Evolutionary conservation across 805 yeast genomes (phyloP).

Genomic region (Starmerella potacharoeniae): DNA sequence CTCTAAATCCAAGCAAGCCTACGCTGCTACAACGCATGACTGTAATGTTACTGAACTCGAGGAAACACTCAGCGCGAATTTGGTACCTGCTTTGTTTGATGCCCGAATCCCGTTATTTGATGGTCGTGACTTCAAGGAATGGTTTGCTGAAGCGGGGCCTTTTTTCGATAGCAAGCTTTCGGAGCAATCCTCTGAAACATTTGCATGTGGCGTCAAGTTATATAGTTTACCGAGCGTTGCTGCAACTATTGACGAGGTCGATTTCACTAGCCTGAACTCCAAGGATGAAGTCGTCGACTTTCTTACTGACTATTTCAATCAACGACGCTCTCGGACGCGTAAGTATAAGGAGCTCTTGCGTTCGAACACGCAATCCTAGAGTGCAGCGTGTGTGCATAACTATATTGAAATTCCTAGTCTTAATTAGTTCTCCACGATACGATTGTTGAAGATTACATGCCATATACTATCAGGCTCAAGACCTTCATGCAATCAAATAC

Average conservation of each 20-base stretch:
- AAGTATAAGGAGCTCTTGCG: not conserved
- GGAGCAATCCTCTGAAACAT: not conserved
- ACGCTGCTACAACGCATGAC: not conserved
- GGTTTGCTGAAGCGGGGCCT: not conserved
- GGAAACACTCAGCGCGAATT: not conserved
- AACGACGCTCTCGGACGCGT: not conserved
- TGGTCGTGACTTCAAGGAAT: conserved; percentile 3
- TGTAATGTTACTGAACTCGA: not conserved
- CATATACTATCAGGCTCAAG: too few relatives aligned
- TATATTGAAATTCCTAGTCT: too few relatives aligned
- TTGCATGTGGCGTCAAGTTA: conserved; percentile 3
- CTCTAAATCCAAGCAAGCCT: too few relatives aligned
- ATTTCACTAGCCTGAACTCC: not conserved
- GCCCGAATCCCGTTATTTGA: not conserved
- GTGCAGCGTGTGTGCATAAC: too few relatives aligned
- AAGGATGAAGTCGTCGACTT: not conserved
- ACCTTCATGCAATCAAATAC: too few relatives aligned
- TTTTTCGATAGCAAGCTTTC: not conserved
- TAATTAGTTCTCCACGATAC: too few relatives aligned
- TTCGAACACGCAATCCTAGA: not conserved
- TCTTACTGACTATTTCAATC: not conserved
- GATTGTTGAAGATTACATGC: too few relatives aligned
- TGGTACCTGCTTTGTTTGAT: not conserved
- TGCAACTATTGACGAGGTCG: not conserved
- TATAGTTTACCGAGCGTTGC: conserved; percentile 5